A percentile compares a stretch with the other conserved stretches of the same genome.
Conservation (phyloP, 495 filamentous ascomycete species). For the Penicillium goetzii region DNA sequence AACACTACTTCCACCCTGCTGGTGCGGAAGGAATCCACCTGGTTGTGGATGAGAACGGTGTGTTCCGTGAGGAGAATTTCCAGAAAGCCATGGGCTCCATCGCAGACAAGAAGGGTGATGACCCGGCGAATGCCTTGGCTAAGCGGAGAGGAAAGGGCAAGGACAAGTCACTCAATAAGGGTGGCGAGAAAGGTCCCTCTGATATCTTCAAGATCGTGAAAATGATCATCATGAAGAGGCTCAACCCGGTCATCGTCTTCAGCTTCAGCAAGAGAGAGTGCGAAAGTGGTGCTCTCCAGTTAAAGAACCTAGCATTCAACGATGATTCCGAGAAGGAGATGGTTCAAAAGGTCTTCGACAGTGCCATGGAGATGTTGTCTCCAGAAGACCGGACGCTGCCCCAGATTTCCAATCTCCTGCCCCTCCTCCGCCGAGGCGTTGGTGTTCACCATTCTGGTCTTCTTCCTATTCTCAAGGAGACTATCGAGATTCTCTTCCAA, state of each 20-base stretch:
- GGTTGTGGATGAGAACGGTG: constrained; percentile 93
- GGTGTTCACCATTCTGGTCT: constrained; percentile 97
- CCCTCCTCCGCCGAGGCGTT: constrained; percentile 86
- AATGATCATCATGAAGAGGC: constrained; percentile 96
- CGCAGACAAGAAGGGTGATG: constrained; percentile 84
- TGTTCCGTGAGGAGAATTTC: constrained; percentile 96
- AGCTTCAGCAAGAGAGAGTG: constrained; percentile 98
- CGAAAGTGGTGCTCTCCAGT: constrained; percentile 80
- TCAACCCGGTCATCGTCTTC: constrained; percentile 98
- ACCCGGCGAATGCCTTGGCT: constrained; percentile 74
- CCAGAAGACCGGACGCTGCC: constrained; percentile 86
- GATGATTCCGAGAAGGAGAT: constrained; percentile 93
- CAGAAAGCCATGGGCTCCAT: constrained; percentile 90
- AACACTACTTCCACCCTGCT: constrained; percentile 96
- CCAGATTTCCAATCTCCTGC: constrained; percentile 90
- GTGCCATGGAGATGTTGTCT: constrained; percentile 84
- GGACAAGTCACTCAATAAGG: constrained; percentile 88
- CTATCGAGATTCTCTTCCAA: constrained; percentile 98
- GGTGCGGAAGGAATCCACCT: constrained; percentile 93
- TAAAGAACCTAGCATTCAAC: constrained; percentile 91
- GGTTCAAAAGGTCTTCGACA: constrained; percentile 91
- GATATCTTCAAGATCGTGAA: constrained; percentile 97
- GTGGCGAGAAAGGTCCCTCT: constrained; percentile 69
- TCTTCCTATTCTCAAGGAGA: constrained; percentile 95
- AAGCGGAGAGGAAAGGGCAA: constrained; percentile 85